Base-by-base conservation (phyloP, 2,329 filamentous ascomycete genomes). In the Chalaropsis thielavioides region DNA sequence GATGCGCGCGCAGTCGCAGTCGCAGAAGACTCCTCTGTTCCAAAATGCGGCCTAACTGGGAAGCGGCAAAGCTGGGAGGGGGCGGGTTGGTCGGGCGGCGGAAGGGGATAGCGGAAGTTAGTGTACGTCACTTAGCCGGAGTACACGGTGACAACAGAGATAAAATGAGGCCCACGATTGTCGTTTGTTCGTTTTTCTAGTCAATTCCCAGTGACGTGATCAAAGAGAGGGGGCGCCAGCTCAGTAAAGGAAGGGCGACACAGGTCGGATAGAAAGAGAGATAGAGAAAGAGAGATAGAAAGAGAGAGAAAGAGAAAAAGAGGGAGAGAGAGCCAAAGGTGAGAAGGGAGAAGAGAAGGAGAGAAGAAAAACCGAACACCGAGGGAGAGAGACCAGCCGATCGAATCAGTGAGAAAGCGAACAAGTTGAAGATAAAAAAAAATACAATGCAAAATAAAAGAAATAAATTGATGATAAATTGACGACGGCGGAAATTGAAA, bases 341-440 rank as follows among this genome's bases (percentile, higher is more conserved):
- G 31, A 56, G 58, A 41, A 51, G 43, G 24, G 61, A 46, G 59
- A 62, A 41, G 41, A 62, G 44, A 44, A 35, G 49, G 15, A 27
- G 27, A n/a, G 64, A 58, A 59, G 59, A 62, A 58, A 61, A 61
- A 58, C 46, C 41, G 59, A 58, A 19, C 54, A 58, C 54, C 49
- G 41, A 61, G 40, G 35, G 49, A 40, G 44, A 43, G 49, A 40
- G 44, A 43, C 22, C 15, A 22, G 46, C 56, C 46, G 51, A 51
- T 27, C 10, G 46, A 27, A 51, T 51, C 46, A 51, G 46, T 51
- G 46, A 41, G 54, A 54, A 27, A 41, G 27, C 43, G 64, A 51
- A 40, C 11, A 35, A 51, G n/a, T 31, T 27, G 17, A 62, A 49
- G n/a, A 62, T 35, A 7, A 27, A 56, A 24, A 56, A 64, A 43